phyloP scores from a whole-genome alignment of 805 yeast species.

The Metschnikowia noctiluminum region DNA sequence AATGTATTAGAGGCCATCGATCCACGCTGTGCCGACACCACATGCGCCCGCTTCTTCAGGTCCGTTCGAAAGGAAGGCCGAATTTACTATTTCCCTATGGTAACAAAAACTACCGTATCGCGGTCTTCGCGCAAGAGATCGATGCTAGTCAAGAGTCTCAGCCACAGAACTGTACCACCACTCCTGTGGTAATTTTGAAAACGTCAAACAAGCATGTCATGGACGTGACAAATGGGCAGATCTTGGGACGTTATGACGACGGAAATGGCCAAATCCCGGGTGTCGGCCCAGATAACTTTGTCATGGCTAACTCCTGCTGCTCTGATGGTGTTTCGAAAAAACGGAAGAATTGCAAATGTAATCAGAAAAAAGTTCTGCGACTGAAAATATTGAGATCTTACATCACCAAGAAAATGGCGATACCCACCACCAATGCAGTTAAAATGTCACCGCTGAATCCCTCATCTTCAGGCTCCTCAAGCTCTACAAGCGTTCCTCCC shows the following conservation, averaged over 20 bases:
- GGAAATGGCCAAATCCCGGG: slow-evolving; percentile 1
- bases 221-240: slow-evolving; percentile 34
- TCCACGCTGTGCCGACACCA: slow-evolving; percentile 84
- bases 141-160: slow-evolving; percentile 2
- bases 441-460: not conserved
- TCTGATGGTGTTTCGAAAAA: slow-evolving; percentile 18
- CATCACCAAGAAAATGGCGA: slow-evolving; percentile 22
- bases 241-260: slow-evolving; percentile 37
- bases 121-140: slow-evolving; percentile 51
- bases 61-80: slow-evolving; percentile 88
- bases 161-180: slow-evolving; percentile 12
- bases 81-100: slow-evolving; percentile 47
- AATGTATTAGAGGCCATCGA: slow-evolving; percentile 91
- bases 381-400: slow-evolving; percentile 34
- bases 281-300: slow-evolving; percentile 27
- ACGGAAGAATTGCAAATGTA: slow-evolving; percentile 30
- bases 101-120: slow-evolving; percentile 52
- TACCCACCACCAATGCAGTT: not conserved
- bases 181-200: slow-evolving; percentile 33
- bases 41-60: slow-evolving; percentile 75
- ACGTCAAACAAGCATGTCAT: slow-evolving; percentile 39
- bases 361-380: slow-evolving; percentile 29
- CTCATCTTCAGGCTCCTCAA: not conserved
- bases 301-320: slow-evolving; percentile 35
- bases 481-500: not conserved